Evolutionary conservation across 768 basidiomycete genomes (phyloP).

Genomic region (Panaeolus papilionaceus): DNA sequence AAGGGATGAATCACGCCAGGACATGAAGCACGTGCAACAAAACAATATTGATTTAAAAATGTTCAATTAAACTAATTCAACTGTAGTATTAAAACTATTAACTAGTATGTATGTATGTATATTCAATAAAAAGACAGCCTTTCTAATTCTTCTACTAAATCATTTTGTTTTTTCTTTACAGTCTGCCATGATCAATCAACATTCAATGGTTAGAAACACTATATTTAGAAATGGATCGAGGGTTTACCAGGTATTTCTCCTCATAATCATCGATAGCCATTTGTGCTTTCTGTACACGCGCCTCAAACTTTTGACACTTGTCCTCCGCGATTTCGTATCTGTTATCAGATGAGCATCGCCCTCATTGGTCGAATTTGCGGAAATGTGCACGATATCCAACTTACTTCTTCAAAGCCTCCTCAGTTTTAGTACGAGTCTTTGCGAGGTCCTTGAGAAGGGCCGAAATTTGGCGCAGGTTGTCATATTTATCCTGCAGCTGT

Average conservation of each 20-base stretch:
- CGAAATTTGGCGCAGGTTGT: background rate
- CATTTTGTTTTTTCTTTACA: background rate
- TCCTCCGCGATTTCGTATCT: conserved; percentile 7
- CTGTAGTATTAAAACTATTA: too few relatives aligned
- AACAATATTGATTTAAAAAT: background rate
- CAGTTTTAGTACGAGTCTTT: conserved; percentile 28
- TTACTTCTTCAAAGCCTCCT: conserved; percentile 35
- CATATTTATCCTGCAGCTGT: conserved; percentile 27
- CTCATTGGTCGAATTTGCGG: background rate
- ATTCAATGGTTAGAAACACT: background rate
- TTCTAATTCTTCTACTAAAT: background rate
- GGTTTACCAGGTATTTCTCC: conserved; percentile 7
- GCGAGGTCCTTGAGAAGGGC: conserved; percentile 29
- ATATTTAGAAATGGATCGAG: conserved; percentile 1
- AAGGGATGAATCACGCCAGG: background rate
- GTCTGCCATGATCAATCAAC: background rate
- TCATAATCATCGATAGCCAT: conserved; percentile 13
- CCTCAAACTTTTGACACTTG: background rate
- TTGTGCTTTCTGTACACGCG: background rate
- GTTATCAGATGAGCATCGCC: background rate
- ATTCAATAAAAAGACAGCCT: conserved; percentile 4
- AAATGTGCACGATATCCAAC: conserved; percentile 22
- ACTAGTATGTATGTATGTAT: background rate
- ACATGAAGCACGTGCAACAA: conserved; percentile 13
- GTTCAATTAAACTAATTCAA: background rate